phyloP scores from a whole-genome alignment of 2,329 filamentous ascomycete genomes.

The Beauveria sp. region DNA sequence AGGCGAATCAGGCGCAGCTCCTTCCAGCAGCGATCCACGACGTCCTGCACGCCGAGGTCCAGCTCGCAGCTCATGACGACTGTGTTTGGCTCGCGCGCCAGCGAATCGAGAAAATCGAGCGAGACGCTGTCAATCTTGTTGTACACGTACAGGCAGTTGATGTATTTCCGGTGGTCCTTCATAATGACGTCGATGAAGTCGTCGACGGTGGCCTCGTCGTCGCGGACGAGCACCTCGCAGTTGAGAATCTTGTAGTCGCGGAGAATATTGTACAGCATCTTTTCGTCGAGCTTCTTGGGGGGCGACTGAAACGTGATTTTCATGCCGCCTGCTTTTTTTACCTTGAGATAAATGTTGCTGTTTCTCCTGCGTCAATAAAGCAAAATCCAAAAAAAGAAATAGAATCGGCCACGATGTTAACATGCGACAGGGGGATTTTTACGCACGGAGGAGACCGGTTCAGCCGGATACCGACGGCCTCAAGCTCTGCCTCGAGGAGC shows the following conservation, averaged over 20 bases:
- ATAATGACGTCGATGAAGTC: slow-evolving; percentile 99
- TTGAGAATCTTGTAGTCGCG: slow-evolving; percentile 99
- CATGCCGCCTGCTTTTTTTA: slow-evolving; percentile 94
- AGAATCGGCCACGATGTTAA: neutral
- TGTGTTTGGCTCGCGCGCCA: slow-evolving; percentile 88
- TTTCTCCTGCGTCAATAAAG: slow-evolving; percentile 11
- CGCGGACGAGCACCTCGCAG: slow-evolving; percentile 89
- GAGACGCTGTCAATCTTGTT: slow-evolving; percentile 98
- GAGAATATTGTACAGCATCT: slow-evolving; percentile 96
- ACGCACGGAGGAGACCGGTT: slow-evolving; percentile 84
- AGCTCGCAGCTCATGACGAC: slow-evolving; percentile 97
- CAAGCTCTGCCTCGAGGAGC: slow-evolving; percentile 82
- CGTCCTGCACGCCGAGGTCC: slow-evolving; percentile 85
- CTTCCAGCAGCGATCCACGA: slow-evolving; percentile 91
- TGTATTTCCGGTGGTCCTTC: slow-evolving; percentile 98
- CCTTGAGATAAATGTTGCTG: slow-evolving; percentile 94
- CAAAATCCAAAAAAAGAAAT: neutral
- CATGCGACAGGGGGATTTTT: neutral
- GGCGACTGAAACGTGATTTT: slow-evolving; percentile 93
- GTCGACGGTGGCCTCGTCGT: slow-evolving; percentile 92
- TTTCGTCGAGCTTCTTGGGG: slow-evolving; percentile 89
- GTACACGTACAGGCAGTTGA: slow-evolving; percentile 92
- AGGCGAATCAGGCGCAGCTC: slow-evolving; percentile 84
- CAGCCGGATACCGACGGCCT: slow-evolving; percentile 88
- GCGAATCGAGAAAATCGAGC: slow-evolving; percentile 83